Base-by-base conservation (phyloP, 768 basidiomycete species). In the Boletus subcaerulescens region DNA sequence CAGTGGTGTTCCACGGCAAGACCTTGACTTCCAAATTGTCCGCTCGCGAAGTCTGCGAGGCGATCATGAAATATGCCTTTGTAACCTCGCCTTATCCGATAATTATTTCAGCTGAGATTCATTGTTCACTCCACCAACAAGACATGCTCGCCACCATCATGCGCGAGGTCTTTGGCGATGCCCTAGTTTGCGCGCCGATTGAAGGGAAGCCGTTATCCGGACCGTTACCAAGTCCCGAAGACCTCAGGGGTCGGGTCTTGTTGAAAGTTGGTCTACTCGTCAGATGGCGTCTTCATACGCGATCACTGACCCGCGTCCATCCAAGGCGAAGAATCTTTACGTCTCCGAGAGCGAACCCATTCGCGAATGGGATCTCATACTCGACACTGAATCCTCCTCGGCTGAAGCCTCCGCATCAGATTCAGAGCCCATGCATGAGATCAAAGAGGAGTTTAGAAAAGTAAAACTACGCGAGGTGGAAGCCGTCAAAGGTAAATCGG, bases 71-170 rank as follows among this genome's bases (percentile, higher is more conserved):
- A 71, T 98, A 98, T 65, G 94, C 88, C 0, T 98, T 98, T 65
- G 83, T 89, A 40, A 81, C 89, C 1, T 95, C 92, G 1, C 91
- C 91, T 0, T 97, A 93, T 64, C 95, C 95, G 1, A 76, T 98
- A 65, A 84, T 98, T 64, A 88, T 98, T 51, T 95, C 93, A 3
- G 91, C 93, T 13, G 95, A 98, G 73, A 81, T 95, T 1, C 94
- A 96, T 65, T 96, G 93, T 68, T 76, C 81, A 0, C 53, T 92
- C 15, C 71, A 76, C 26, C 91, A 94, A 66, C 95, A 98, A 68
- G 88, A 89, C 36, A 77, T 78, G 66, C 77, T 97, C 14, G 93
- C 83, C 0, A 64, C 76, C 3, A 92, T 95, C 63, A 83, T 98
- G 83, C 71, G 67, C 42, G 78, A 81, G 17, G 78, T 77, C 15